These are phyloP conservation scores for Leccinum subgranulosum DNA, from an alignment of 768 basidiomycete species.

Conservation along the genomic window DNA sequence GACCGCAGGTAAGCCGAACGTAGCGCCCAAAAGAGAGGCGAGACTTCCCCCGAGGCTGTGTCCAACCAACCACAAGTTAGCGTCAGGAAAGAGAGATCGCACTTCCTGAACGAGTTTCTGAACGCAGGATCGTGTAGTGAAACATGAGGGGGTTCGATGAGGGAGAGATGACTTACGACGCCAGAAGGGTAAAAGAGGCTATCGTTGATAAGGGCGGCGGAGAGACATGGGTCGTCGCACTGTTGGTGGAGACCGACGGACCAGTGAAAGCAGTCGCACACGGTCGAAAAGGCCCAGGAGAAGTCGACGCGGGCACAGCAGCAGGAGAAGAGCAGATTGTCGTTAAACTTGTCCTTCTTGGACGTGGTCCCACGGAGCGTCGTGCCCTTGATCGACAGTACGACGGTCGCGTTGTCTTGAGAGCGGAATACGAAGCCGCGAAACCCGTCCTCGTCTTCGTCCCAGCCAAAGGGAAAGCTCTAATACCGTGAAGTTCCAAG, in stretches of 20 bases:
- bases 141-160: neutral
- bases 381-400: slow-evolving; percentile 90
- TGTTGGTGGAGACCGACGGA: slow-evolving; percentile 51
- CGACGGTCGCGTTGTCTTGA: slow-evolving; percentile 73
- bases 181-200: slow-evolving; percentile 92
- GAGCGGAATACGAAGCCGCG: slow-evolving; percentile 87
- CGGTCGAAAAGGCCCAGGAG: slow-evolving; percentile 80
- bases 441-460: slow-evolving; percentile 66
- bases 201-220: slow-evolving; percentile 80
- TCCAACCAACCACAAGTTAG: slow-evolving; percentile 61
- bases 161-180: slow-evolving; percentile 49
- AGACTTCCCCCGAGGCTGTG: slow-evolving; percentile 64
- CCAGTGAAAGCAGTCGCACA: slow-evolving; percentile 77
- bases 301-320: slow-evolving; percentile 91
- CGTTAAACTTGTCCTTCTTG: slow-evolving; percentile 90
- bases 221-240: slow-evolving; percentile 81
- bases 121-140: slow-evolving; percentile 6
- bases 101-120: slow-evolving; percentile 60
- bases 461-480: slow-evolving; percentile 84
- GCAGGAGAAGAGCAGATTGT: slow-evolving; percentile 86
- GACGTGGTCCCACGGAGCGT: slow-evolving; percentile 83
- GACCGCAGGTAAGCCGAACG: slow-evolving; percentile 63
- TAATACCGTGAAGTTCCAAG: slow-evolving; percentile 26
- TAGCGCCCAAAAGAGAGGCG: slow-evolving; percentile 59
- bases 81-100: slow-evolving; percentile 51